Evolutionary conservation across 371 early-diverging fungal species (phyloP).

Genomic region (Mucor lusitanicus): DNA sequence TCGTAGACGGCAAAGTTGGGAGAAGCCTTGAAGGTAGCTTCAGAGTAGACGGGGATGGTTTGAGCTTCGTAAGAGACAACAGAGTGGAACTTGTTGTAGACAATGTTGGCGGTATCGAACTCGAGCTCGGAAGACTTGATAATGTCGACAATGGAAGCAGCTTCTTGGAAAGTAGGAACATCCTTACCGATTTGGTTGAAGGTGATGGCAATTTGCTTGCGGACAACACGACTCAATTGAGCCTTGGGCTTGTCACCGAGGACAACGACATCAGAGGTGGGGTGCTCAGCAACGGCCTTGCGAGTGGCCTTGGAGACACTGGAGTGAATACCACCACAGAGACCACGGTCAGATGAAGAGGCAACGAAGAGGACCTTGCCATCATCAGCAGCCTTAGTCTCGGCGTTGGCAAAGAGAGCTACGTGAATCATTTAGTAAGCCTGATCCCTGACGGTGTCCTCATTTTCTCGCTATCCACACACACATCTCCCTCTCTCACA

Average conservation of each 20-base stretch:
- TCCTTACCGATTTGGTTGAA: slow-evolving; percentile 94
- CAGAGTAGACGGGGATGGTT: slow-evolving; percentile 66
- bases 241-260: slow-evolving; percentile 95
- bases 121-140: slow-evolving; percentile 68
- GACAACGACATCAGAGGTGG: slow-evolving; percentile 66
- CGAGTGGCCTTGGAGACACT: slow-evolving; percentile 89
- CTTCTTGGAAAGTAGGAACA: slow-evolving; percentile 89
- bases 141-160: slow-evolving; percentile 79
- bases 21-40: slow-evolving; percentile 75
- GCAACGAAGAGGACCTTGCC: slow-evolving; percentile 75
- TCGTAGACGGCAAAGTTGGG: slow-evolving; percentile 92
- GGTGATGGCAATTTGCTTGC: slow-evolving; percentile 71
- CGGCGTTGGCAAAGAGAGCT: slow-evolving; percentile 84
- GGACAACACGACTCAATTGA: slow-evolving; percentile 81
- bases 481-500: neutral
- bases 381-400: slow-evolving; percentile 63
- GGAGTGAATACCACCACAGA: slow-evolving; percentile 98
- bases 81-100: slow-evolving; percentile 94
- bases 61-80: slow-evolving; percentile 93
- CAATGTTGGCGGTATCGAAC: slow-evolving; percentile 76
- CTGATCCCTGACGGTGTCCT: neutral
- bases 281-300: slow-evolving; percentile 57
- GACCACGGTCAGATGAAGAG: slow-evolving; percentile 95
- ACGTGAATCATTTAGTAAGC: slow-evolving; percentile 4
- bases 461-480: neutral